Conservation (phyloP, 441 rosid genomes). For the Dalechampia spathulata region DNA sequence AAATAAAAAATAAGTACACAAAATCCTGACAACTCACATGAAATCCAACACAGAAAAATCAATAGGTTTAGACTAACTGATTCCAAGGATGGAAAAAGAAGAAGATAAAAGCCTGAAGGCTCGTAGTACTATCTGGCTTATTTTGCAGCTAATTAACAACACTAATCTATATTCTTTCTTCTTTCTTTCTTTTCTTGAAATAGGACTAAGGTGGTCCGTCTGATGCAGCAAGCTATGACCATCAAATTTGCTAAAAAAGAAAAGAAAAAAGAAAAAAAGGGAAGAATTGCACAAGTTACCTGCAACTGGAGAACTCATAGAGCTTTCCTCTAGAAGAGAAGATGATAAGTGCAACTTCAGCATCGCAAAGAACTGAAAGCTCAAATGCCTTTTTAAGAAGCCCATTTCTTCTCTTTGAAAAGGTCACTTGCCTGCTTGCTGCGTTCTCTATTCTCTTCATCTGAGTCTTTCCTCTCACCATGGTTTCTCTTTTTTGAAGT, state of each 20-base stretch:
- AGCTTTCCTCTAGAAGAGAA: constrained; percentile 84
- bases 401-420: constrained; percentile 86
- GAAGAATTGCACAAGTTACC: too few species aligned
- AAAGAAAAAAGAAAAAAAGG: too few species aligned
- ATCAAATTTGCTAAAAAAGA: too few species aligned
- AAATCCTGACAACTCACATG: constrained; percentile 5
- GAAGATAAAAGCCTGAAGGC: constrained; percentile 17
- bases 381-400: constrained; percentile 83
- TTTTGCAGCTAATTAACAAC: too few species aligned
- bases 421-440: constrained; percentile 89
- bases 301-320: constrained; percentile 67
- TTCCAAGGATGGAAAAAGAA: constrained; percentile 2
- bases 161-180: too few species aligned
- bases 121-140: constrained; percentile 9
- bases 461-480: constrained; percentile 90
- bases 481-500: constrained; percentile 19
- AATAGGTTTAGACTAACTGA: constrained; percentile 7
- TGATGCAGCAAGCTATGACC: too few species aligned
- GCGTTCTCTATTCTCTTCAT: constrained; percentile 92
- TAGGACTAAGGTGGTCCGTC: too few species aligned
- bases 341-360: constrained; percentile 82
- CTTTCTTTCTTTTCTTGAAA: too few species aligned
- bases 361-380: constrained; percentile 83
- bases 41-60: constrained; percentile 1
- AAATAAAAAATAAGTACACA: background rate